phyloP scores from a whole-genome alignment of 331 rosid species.

The Acacia pycnantha region DNA sequence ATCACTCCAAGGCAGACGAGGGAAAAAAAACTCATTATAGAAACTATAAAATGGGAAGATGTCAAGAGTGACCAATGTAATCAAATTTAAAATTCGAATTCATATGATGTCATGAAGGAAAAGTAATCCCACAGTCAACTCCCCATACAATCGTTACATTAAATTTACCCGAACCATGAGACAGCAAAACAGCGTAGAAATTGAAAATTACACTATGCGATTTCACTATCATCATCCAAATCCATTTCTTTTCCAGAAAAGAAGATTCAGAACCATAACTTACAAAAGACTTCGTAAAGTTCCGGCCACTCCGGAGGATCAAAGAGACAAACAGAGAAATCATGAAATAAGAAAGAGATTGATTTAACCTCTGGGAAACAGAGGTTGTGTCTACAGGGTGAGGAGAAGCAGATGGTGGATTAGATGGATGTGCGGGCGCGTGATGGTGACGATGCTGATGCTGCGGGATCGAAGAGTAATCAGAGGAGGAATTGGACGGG shows the following conservation, averaged over 20 bases:
- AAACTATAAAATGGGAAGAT: constrained; percentile 1
- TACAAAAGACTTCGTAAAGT: neutral
- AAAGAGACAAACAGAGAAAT: constrained; percentile 15
- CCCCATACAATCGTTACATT: neutral
- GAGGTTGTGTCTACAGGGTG: constrained; percentile 65
- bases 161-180: neutral
- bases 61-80: neutral
- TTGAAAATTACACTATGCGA: neutral
- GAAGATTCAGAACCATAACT: neutral
- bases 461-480: constrained; percentile 53
- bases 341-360: neutral
- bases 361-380: constrained; percentile 69
- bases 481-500: constrained; percentile 58
- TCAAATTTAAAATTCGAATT: neutral
- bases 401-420: constrained; percentile 52
- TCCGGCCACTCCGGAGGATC: constrained; percentile 6
- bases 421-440: constrained; percentile 33
- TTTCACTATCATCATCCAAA: neutral
- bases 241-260: neutral
- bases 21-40: neutral
- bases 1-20: constrained; percentile 19
- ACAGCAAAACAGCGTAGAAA: neutral
- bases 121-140: neutral
- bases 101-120: neutral
- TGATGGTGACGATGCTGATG: constrained; percentile 40